A percentile compares a stretch with the other conserved stretches of the same genome.
phyloP scores from a whole-genome alignment of 192 early-diverging fungal genomes.

The Linnemannia hyalina region DNA sequence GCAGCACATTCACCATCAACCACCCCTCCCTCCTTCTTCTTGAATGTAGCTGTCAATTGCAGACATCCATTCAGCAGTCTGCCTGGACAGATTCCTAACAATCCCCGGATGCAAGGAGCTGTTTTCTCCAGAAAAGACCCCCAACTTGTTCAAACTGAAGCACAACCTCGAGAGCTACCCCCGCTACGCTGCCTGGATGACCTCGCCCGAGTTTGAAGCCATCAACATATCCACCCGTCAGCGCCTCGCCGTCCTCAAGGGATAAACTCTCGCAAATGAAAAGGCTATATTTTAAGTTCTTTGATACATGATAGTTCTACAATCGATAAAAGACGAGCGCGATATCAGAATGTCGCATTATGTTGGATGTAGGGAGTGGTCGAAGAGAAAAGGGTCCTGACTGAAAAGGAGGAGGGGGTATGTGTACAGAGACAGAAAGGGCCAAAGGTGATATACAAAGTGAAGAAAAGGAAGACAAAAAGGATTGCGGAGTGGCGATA shows the following conservation, averaged over 20 bases:
- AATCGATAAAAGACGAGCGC: too few species aligned
- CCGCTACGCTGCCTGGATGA: constrained; percentile 27
- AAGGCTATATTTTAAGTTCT: too few species aligned
- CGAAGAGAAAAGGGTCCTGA: not conserved
- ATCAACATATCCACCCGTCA: constrained; percentile 41
- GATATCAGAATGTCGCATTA: too few species aligned
- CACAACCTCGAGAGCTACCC: constrained; percentile 14
- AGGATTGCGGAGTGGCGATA: not conserved
- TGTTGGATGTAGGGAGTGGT: too few species aligned
- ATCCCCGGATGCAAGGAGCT: constrained; percentile 39
- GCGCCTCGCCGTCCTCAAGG: constrained; percentile 36
- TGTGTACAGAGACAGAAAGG: constrained; percentile 1
- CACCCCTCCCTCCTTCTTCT: not conserved
- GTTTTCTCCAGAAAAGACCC: constrained; percentile 21
- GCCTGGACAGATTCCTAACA: constrained; percentile 40
- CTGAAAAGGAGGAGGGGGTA: not conserved
- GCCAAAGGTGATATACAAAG: constrained; percentile 4
- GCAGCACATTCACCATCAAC: too few species aligned
- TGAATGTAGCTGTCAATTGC: constrained; percentile 26
- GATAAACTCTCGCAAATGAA: not conserved
- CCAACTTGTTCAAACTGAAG: constrained; percentile 30
- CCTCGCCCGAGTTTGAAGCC: constrained; percentile 33
- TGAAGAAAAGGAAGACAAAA: not conserved
- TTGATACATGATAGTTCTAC: too few species aligned
- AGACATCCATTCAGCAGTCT: constrained; percentile 37